Conservation (phyloP, 257 asterid genomes). For the Misopates orontium region DNA sequence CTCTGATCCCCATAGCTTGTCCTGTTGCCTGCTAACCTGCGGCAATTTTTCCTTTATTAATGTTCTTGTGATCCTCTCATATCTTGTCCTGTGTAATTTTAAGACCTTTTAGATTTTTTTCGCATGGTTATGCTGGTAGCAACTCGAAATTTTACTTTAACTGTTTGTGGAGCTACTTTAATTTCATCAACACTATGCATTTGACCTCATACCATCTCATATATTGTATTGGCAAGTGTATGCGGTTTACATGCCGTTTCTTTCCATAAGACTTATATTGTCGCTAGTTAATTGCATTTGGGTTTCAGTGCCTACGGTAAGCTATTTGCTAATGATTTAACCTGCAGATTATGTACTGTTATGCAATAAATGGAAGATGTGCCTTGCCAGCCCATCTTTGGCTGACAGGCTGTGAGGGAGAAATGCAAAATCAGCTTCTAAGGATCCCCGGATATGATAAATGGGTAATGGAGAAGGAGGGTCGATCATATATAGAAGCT, state of each 20-base stretch:
- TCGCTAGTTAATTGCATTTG: too few species aligned
- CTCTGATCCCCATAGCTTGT: too few species aligned
- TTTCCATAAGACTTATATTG: not conserved
- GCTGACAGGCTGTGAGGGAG: conserved; percentile 90
- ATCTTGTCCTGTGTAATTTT: not conserved
- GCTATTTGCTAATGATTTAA: too few species aligned
- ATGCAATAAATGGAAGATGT: conserved; percentile 82
- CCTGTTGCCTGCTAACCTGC: too few species aligned
- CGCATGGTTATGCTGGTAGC: too few species aligned
- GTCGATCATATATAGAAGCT: conserved; percentile 61
- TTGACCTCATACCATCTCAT: not conserved
- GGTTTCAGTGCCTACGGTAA: too few species aligned
- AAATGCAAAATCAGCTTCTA: conserved; percentile 71
- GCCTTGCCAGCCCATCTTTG: conserved; percentile 80
- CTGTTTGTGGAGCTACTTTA: too few species aligned
- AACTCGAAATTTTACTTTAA: too few species aligned
- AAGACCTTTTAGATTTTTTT: not conserved
- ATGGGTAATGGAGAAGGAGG: conserved; percentile 87
- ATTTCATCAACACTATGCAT: not conserved
- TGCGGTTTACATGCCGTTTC: conserved; percentile 5
- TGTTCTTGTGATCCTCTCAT: not conserved
- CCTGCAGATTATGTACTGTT: conserved; percentile 88
- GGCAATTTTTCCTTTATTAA: too few species aligned
- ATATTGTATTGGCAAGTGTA: not conserved
- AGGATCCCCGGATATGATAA: conserved; percentile 84